phyloP scores from a whole-genome alignment of 176 grass and related monocot species.

The Aegilops longissima region DNA sequence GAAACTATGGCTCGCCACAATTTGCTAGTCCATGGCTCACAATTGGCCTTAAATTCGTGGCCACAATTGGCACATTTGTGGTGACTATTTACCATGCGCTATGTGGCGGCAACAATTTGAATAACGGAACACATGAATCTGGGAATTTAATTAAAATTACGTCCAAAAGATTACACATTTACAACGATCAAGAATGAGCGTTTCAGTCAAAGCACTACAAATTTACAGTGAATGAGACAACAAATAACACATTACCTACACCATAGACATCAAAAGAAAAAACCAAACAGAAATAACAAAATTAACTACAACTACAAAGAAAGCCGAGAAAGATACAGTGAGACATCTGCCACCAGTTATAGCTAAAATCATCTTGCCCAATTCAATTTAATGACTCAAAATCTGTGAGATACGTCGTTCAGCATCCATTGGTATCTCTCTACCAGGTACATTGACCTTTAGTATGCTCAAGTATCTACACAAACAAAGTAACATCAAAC shows the following conservation, averaged over 20 bases:
- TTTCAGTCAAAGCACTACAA: not conserved
- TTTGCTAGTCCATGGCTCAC: no score
- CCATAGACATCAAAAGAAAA: not conserved
- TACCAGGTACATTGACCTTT: constrained; percentile 84
- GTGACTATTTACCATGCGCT: no score
- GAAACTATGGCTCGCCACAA: no score
- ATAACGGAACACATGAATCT: not conserved
- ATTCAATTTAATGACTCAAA: constrained; percentile 45
- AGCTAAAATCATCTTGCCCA: not conserved
- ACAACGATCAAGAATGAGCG: not conserved
- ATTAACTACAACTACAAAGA: constrained; percentile 14
- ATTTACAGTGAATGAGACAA: constrained; percentile 21
- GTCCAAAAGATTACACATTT: constrained; percentile 8
- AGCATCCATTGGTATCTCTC: constrained; percentile 83
- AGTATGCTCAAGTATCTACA: constrained; percentile 71
- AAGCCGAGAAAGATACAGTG: not conserved
- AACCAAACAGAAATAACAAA: constrained; percentile 12
- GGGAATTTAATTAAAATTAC: not conserved
- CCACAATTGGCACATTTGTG: no score
- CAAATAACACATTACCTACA: not conserved
- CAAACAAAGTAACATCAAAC: not conserved
- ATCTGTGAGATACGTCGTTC: constrained; percentile 70
- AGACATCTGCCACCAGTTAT: not conserved
- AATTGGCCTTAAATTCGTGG: no score
- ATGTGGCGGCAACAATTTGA: no score